Evolutionary conservation across 257 asterid species (phyloP), one percentile per base, ranked within the genome.

Genomic region (Thymus mandschuricus): DNA sequence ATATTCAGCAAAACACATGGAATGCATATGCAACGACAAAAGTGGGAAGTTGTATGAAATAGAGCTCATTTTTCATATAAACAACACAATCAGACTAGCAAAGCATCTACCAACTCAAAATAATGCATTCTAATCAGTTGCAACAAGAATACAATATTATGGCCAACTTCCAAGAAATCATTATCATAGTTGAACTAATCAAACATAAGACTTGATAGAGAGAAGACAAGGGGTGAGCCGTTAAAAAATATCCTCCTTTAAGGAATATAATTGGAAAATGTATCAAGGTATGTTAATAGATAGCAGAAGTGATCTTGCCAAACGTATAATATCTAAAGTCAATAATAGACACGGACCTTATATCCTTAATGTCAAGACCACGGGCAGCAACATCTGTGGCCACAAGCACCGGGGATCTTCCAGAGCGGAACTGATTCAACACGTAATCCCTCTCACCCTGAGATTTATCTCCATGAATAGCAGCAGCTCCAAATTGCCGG

Each of bases 341-440:
- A 55, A 52, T 15, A 11, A 12, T 3, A 69, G 54, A 43, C 30
- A 81, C 78, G 35, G 59, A 95, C 98, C 97, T 92, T 85, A 95
- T 89, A 86, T 95, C 99, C 82, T 95, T 95, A 56, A 95, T 81
- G 81, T 95, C 99, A 67, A 95, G 84, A 76, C 99, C 99, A 68
- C 99, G 97, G 57, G 99, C 98, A 66, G 99, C 98, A 41, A 95
- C 99, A 87, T 95, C 99, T 64, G 98, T 95, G 64, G 99, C 99
- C 28, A 95, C 99, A 69, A 95, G 98, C 57, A 95, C 80, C 2
- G 97, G 98, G 63, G 94, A 84, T 79, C 87, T 88, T 71, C 98
- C 99, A 27, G 73, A 70, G 54, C 96, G 95, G 52, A 95, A 95
- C 87, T 95, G 96, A 81, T 64, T 90, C 86, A 95, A 80, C 73